Evolutionary conservation across 2,329 filamentous ascomycete genomes (phyloP).

Genomic region (Penicillium sp.): DNA sequence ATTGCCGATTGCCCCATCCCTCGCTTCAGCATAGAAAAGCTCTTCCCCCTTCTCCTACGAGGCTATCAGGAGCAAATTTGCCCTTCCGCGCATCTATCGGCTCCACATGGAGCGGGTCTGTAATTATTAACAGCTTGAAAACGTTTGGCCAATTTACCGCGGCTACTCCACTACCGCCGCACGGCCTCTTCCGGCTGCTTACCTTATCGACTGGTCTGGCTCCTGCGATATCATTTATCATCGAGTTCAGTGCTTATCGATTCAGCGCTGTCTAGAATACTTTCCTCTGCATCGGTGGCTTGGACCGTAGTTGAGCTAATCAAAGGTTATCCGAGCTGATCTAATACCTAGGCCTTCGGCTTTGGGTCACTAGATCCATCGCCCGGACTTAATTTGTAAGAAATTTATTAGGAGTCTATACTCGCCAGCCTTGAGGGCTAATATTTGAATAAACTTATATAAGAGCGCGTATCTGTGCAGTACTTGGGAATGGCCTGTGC

Average conservation of each 20-base stretch:
- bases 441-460: too few relatives aligned
- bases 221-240: constrained; percentile 4
- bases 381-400: background rate
- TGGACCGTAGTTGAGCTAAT: background rate
- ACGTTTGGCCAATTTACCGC: constrained; percentile 19
- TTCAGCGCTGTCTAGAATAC: background rate
- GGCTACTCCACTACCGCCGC: background rate
- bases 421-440: background rate
- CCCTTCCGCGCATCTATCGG: background rate
- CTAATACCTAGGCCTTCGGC: background rate
- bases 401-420: background rate
- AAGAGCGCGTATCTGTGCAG: background rate
- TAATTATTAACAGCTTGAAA: constrained; percentile 26
- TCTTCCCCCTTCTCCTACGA: background rate
- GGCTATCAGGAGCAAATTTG: background rate
- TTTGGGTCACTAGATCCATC: background rate
- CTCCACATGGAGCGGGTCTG: constrained; percentile 9
- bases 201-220: constrained; percentile 7
- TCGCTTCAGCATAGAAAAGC: background rate
- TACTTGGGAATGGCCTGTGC: background rate
- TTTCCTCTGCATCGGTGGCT: background rate
- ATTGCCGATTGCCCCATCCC: background rate
- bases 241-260: background rate
- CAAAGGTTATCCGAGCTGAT: background rate
- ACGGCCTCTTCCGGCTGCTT: constrained; percentile 12